A percentile compares a stretch with the other conserved stretches of the same genome.
Conservation (phyloP, 352 stramenopile genomes). For the Phytophthora idaei region DNA sequence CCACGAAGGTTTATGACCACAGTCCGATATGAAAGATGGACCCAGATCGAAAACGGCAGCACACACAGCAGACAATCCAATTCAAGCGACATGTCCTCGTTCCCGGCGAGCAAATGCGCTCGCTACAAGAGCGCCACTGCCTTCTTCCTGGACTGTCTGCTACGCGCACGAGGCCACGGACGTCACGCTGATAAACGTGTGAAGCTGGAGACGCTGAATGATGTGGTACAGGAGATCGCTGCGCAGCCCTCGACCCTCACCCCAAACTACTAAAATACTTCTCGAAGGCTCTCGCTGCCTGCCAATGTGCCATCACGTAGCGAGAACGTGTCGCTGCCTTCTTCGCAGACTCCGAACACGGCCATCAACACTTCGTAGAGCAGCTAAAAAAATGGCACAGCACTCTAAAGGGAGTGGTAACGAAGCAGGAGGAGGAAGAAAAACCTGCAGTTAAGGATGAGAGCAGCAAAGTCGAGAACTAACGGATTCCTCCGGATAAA, state of each 20-base stretch:
- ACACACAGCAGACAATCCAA: too few relatives aligned
- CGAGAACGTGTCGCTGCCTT: slow-evolving; percentile 16
- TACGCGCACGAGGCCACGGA: background rate
- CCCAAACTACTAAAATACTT: slow-evolving; percentile 10
- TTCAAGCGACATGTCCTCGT: slow-evolving; percentile 1
- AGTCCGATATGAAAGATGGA: too few relatives aligned
- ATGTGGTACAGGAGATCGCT: slow-evolving; percentile 13
- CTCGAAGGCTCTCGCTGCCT: slow-evolving; percentile 26
- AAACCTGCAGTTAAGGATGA: background rate
- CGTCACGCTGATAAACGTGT: background rate
- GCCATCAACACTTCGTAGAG: slow-evolving; percentile 11
- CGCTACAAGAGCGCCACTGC: slow-evolving; percentile 17
- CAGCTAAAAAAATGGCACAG: slow-evolving; percentile 4
- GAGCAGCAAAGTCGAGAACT: slow-evolving; percentile 18
- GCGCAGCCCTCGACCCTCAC: slow-evolving; percentile 7
- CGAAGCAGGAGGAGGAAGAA: background rate
- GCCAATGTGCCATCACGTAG: slow-evolving; percentile 26
- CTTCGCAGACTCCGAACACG: slow-evolving; percentile 10
- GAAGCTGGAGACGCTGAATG: background rate
- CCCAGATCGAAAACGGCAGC: too few relatives aligned
- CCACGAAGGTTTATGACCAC: too few relatives aligned
- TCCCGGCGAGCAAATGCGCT: slow-evolving; percentile 9
- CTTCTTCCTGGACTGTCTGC: slow-evolving; percentile 17
- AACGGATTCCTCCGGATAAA: too few relatives aligned
- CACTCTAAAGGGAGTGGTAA: background rate